Percentiles rank a stretch among this genome's conserved stretches.
Conservation (phyloP, 2,329 filamentous ascomycete genomes). For the Stromatinia cepivora region DNA sequence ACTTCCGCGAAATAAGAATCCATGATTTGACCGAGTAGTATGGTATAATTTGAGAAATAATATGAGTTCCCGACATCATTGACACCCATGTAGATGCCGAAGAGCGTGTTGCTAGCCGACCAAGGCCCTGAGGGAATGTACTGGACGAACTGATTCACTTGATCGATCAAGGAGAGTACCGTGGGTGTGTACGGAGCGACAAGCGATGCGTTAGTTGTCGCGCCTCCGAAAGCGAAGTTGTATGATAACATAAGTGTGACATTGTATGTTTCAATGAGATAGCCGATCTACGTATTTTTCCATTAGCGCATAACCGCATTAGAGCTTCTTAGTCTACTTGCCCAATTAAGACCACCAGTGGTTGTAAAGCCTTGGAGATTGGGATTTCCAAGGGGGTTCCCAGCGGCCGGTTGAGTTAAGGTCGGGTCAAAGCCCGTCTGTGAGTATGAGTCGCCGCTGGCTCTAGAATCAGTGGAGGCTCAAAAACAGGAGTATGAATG, state of each 20-base stretch:
- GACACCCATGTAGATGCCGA: conserved; percentile 7
- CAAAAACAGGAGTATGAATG: neutral
- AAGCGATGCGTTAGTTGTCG: conserved; percentile 7
- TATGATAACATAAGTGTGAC: neutral
- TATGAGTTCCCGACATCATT: conserved; percentile 14
- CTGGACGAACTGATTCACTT: neutral
- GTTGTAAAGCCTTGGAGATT: conserved; percentile 40
- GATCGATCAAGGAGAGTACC: conserved; percentile 1
- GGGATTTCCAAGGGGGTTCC: conserved; percentile 41
- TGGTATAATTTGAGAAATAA: conserved; percentile 2
- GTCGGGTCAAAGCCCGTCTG: conserved; percentile 41
- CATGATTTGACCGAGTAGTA: neutral
- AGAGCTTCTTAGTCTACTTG: neutral
- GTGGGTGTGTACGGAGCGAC: neutral
- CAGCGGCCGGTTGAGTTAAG: conserved; percentile 33
- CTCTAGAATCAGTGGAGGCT: neutral
- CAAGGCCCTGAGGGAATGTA: conserved; percentile 2
- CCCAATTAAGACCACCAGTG: conserved; percentile 40
- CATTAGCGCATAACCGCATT: neutral
- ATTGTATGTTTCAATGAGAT: conserved; percentile 1
- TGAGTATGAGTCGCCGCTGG: conserved; percentile 42
- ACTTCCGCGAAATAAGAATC: conserved; percentile 3
- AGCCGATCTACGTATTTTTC: neutral
- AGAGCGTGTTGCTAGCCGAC: neutral
- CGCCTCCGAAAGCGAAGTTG: conserved; percentile 1